phyloP scores from a whole-genome alignment of 208 protist genomes.

The Hexamita inflata region DNA sequence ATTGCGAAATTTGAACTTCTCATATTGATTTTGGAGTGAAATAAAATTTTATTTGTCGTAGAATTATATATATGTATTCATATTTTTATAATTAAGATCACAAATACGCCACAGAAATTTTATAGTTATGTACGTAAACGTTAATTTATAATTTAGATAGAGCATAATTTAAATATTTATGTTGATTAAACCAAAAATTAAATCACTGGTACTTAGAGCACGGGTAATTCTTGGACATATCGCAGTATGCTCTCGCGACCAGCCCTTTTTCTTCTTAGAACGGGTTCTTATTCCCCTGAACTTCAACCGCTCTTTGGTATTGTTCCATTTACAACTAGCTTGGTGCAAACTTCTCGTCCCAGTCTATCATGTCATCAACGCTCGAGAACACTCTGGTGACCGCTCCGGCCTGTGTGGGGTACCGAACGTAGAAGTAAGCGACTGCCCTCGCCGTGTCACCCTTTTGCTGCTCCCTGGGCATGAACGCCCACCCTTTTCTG shows the following conservation, averaged over 20 bases:
- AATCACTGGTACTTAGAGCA: no score
- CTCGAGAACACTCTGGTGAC: neutral
- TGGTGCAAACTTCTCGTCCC: neutral
- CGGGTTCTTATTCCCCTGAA: neutral
- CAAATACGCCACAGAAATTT: no score
- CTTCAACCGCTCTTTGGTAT: neutral
- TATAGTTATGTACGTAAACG: no score
- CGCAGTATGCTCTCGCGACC: neutral
- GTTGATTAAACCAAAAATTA: no score
- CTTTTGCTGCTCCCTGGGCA: neutral
- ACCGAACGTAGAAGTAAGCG: neutral
- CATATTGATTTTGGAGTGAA: no score
- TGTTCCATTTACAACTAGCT: neutral
- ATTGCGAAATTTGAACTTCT: no score
- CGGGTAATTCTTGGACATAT: no score
- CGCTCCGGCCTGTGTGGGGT: neutral
- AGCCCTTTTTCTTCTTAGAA: neutral
- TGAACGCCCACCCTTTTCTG: neutral
- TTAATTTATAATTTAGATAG: no score
- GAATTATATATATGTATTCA: no score
- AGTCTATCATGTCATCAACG: neutral
- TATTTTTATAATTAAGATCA: no score
- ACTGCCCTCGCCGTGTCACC: neutral
- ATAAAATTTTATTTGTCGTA: no score
- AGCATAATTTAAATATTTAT: no score